Base-by-base conservation (phyloP, 345 rosid genomes). In the Corchorus capsularis region DNA sequence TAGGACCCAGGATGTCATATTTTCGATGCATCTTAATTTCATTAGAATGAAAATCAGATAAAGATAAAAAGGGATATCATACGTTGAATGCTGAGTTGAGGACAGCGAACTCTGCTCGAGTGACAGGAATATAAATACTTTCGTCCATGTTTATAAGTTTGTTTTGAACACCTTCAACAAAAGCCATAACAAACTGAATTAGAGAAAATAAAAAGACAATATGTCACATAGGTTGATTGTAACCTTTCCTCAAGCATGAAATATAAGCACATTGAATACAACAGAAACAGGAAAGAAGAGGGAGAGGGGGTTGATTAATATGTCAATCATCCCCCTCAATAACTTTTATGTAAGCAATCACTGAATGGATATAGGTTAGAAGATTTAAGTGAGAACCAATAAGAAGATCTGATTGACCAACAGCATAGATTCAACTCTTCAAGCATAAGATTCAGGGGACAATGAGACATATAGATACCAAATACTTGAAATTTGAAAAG, bases 81-180 rank as follows among this genome's bases (percentile, higher is more conserved):
- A 95, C 99, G 39, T 81, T 89, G 87, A 92, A 92, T 62, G 94
- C 96, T 7, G 96, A 84, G 63, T 79, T 53, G 50, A 95, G 92
- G 83, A 91, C 92, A 12, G 98, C 77, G 73, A 78, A 90, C 85
- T 95, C 99, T 27, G 91, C 99, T 77, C 82, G 89, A 37, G 91
- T 92, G 74, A 93, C 62, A 3, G 98, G 98, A 82, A 95, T 92
- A 69, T 89, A 89, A 67, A 95, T 90, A 81, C 69, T 93, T 77
- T 95, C 97, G 55, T 95, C 97, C 80, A 92, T 14, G 79, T 92
- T 95, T 75, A 85, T 37, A 75, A 88, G 88, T 89, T 84, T 90
- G 86, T 92, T 93, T 82, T 93, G 99, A 75, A 95, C 96, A 85
- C 91, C 98, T 93, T 77, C 64, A 84, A 71, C 4, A 16, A 3